Conservation (phyloP, 768 basidiomycete species). For the Coprinopsis strossmayeri region DNA sequence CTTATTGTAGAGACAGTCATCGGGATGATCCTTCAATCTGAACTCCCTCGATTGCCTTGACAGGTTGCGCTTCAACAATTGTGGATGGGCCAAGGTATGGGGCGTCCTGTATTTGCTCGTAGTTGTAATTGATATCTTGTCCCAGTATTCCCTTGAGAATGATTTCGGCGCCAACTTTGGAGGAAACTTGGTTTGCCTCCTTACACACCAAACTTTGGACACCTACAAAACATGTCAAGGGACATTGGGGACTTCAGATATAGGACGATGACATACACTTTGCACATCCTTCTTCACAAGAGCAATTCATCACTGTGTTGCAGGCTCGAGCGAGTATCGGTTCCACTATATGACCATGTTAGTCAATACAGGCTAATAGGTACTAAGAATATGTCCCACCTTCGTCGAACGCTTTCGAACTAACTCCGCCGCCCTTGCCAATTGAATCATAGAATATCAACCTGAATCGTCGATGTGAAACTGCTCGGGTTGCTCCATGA, state of each 20-base stretch:
- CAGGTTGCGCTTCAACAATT: slow-evolving; percentile 44
- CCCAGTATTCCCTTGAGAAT: slow-evolving; percentile 58
- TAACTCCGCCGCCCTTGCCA: slow-evolving; percentile 64
- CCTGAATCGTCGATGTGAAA: slow-evolving; percentile 27
- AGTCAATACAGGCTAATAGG: neutral
- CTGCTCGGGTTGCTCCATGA: neutral
- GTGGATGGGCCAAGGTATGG: slow-evolving; percentile 31
- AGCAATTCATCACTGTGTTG: slow-evolving; percentile 50
- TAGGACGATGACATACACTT: slow-evolving; percentile 38
- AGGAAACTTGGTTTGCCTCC: slow-evolving; percentile 66
- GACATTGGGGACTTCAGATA: slow-evolving; percentile 55
- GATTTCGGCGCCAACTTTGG: slow-evolving; percentile 69
- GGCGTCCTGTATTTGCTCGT: slow-evolving; percentile 16
- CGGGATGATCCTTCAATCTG: slow-evolving; percentile 34
- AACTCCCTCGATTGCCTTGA: slow-evolving; percentile 38
- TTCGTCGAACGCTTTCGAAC: slow-evolving; percentile 79
- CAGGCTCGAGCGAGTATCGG: slow-evolving; percentile 56
- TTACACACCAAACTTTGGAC: slow-evolving; percentile 59
- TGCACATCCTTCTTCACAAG: slow-evolving; percentile 64
- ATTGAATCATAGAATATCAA: slow-evolving; percentile 76
- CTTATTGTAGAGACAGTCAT: no score
- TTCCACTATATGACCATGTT: slow-evolving; percentile 32
- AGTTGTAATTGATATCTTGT: slow-evolving; percentile 29
- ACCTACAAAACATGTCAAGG: slow-evolving; percentile 35
- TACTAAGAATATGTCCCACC: slow-evolving; percentile 33